phyloP scores from a whole-genome alignment of 1,284 basidiomycete genomes.

The Mycena sp. region DNA sequence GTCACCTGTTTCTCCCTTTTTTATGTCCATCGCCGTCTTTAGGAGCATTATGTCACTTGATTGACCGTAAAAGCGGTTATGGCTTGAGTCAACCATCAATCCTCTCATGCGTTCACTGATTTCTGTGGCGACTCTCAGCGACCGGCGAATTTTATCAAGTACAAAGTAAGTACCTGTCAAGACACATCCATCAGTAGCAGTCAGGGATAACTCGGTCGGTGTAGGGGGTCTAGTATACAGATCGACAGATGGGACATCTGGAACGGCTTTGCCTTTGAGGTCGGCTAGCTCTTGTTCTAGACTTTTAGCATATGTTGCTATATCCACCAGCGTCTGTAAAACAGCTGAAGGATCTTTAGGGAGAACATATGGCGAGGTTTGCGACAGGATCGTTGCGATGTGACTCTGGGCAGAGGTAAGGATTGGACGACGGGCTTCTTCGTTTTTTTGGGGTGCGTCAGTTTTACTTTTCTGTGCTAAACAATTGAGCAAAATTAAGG shows the following conservation, averaged over 20 bases:
- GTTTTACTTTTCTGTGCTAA: slow-evolving; percentile 24
- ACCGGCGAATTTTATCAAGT: not conserved
- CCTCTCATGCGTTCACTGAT: slow-evolving; percentile 26
- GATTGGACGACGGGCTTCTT: not conserved
- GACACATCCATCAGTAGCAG: slow-evolving; percentile 26
- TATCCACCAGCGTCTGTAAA: slow-evolving; percentile 21
- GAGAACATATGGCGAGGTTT: slow-evolving; percentile 21
- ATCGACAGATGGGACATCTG: slow-evolving; percentile 13
- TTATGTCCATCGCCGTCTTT: slow-evolving; percentile 59
- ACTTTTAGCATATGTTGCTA: slow-evolving; percentile 26
- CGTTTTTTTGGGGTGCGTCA: not conserved
- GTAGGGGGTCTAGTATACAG: slow-evolving; percentile 20
- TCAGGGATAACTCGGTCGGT: slow-evolving; percentile 19
- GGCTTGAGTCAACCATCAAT: slow-evolving; percentile 21
- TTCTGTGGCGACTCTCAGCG: slow-evolving; percentile 5
- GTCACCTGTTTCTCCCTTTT: slow-evolving; percentile 42
- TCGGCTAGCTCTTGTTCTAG: slow-evolving; percentile 29
- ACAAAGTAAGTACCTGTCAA: slow-evolving; percentile 6
- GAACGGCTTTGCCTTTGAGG: slow-evolving; percentile 15
- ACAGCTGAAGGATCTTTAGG: slow-evolving; percentile 23
- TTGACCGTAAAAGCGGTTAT: slow-evolving; percentile 66
- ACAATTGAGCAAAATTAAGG: not conserved
- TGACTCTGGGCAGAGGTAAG: slow-evolving; percentile 16
- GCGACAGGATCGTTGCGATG: slow-evolving; percentile 30
- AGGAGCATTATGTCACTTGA: slow-evolving; percentile 64